Evolutionary conservation across 2,329 filamentous ascomycete species (phyloP).

Genomic region (Alternaria triticina): DNA sequence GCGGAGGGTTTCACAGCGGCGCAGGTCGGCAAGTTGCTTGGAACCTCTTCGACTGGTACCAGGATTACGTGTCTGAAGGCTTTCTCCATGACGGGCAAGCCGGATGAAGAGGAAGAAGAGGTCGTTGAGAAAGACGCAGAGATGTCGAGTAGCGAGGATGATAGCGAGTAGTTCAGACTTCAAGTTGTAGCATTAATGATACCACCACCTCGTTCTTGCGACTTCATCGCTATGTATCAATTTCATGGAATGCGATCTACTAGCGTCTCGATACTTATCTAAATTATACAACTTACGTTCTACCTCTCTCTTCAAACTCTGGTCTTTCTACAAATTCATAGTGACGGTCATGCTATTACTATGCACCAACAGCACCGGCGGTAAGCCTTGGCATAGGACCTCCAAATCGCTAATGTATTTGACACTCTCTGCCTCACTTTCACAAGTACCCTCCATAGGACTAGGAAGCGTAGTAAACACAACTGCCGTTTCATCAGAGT

Average conservation of each 20-base stretch:
- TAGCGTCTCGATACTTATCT: not conserved
- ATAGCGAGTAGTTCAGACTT: slow-evolving; percentile 23
- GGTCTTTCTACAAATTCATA: slow-evolving; percentile 64
- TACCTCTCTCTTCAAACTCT: not conserved
- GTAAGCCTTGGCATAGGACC: slow-evolving; percentile 76
- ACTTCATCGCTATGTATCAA: not conserved
- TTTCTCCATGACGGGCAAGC: slow-evolving; percentile 75
- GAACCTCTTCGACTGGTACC: slow-evolving; percentile 82
- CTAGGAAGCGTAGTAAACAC: slow-evolving; percentile 84
- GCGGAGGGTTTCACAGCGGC: slow-evolving; percentile 35
- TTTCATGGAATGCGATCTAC: not conserved
- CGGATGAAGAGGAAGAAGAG: slow-evolving; percentile 35
- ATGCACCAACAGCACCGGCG: slow-evolving; percentile 78
- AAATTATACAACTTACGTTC: not conserved
- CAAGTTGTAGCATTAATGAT: slow-evolving; percentile 14
- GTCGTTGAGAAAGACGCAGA: slow-evolving; percentile 25
- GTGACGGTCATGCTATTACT: slow-evolving; percentile 92
- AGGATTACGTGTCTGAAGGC: slow-evolving; percentile 87
- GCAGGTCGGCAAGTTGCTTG: slow-evolving; percentile 72
- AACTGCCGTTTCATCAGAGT: slow-evolving; percentile 67
- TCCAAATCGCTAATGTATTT: slow-evolving; percentile 80
- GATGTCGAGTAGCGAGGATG: slow-evolving; percentile 28
- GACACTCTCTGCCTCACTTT: slow-evolving; percentile 72
- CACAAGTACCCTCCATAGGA: slow-evolving; percentile 76
- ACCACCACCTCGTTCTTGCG: slow-evolving; percentile 10